These are phyloP conservation scores for Ophiostoma sp. DNA, from an alignment of 2,329 filamentous ascomycete genomes.

Conservation along the genomic window DNA sequence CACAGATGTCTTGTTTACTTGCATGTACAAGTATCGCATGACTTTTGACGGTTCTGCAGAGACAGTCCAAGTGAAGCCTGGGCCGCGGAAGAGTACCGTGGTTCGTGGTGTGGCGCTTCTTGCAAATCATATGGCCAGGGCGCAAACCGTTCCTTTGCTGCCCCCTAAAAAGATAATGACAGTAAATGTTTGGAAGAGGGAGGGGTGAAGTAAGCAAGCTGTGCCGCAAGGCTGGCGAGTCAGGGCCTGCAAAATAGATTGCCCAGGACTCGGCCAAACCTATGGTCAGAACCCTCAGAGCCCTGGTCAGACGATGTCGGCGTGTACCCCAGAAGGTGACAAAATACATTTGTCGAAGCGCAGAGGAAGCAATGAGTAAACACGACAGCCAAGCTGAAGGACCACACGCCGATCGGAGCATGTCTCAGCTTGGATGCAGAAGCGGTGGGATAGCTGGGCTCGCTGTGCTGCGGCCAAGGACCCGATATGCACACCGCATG, in stretches of 20 bases:
- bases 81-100: background rate
- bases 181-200: background rate
- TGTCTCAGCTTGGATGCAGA: background rate
- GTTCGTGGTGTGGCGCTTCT: background rate
- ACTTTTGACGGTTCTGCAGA: background rate
- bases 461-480: background rate
- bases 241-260: background rate
- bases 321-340: background rate
- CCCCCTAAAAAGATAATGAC: background rate
- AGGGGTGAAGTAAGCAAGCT: background rate
- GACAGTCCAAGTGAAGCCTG: background rate
- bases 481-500: conserved; percentile 2
- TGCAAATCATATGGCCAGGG: background rate
- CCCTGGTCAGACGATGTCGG: conserved; percentile 11
- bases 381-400: background rate
- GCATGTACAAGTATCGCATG: background rate
- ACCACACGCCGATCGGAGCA: conserved; percentile 6
- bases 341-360: background rate
- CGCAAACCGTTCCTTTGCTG: background rate
- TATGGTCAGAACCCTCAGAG: background rate
- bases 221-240: conserved; percentile 25
- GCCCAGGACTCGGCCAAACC: background rate
- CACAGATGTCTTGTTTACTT: background rate
- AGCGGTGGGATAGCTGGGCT: background rate
- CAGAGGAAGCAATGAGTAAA: background rate